Conservation (phyloP, 441 rosid genomes). For the Omphalea diandra region DNA sequence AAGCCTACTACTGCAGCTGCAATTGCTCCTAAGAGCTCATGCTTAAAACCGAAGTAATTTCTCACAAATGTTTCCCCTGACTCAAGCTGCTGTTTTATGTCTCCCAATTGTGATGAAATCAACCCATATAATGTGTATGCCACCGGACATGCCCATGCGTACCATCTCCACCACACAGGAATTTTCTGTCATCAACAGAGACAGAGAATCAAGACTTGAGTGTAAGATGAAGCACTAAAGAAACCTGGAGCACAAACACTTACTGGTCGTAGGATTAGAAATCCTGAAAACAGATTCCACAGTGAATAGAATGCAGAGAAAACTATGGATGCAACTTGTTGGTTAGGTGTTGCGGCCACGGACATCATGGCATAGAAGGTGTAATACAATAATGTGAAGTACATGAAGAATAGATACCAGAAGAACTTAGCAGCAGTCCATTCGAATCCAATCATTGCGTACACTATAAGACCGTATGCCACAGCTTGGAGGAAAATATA, state of each 20-base stretch:
- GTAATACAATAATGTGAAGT: constrained; percentile 61
- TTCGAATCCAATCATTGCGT: constrained; percentile 69
- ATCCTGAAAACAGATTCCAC: constrained; percentile 71
- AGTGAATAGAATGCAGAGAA: constrained; percentile 48
- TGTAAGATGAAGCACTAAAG: neutral
- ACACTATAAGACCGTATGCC: constrained; percentile 56
- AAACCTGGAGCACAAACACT: constrained; percentile 5
- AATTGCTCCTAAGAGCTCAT: constrained; percentile 38
- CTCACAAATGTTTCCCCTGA: constrained; percentile 25
- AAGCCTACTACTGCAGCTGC: constrained; percentile 32
- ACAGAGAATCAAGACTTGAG: too few species aligned
- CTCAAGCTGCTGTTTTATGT: constrained; percentile 19
- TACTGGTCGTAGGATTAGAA: constrained; percentile 64
- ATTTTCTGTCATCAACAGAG: constrained; percentile 32
- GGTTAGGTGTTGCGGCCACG: constrained; percentile 65
- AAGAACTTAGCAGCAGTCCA: constrained; percentile 61
- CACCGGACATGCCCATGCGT: constrained; percentile 43
- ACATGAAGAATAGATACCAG: constrained; percentile 74
- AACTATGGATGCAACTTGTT: constrained; percentile 50
- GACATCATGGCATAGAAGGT: constrained; percentile 80
- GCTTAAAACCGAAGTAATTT: constrained; percentile 33
- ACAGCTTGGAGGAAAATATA: constrained; percentile 52
- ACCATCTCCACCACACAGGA: constrained; percentile 59
- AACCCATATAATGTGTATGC: constrained; percentile 46
- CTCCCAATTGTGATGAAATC: constrained; percentile 42